Percentiles rank a stretch among this genome's conserved stretches.
Evolutionary conservation across 148 eudicot species (phyloP).

Genomic region (Tetragonia tetragonoides): DNA sequence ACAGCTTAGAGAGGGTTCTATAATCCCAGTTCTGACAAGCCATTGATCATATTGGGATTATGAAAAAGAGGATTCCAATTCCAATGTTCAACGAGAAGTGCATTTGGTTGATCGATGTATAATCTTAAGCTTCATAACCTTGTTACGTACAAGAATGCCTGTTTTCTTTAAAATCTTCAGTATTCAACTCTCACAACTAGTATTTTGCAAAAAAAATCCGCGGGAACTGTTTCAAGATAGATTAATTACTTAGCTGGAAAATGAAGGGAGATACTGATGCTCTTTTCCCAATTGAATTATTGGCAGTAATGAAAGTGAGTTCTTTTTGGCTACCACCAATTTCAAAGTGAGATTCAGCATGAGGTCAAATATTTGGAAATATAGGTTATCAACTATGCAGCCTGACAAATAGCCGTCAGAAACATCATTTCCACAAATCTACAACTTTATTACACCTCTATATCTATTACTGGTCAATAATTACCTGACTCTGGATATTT

Average conservation of each 20-base stretch:
- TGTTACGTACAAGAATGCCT: not conserved
- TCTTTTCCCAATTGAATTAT: not conserved
- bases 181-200: not conserved
- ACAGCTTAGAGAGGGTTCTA: not conserved
- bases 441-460: not conserved
- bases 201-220: not conserved
- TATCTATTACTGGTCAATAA: not conserved
- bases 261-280: conserved; percentile 3
- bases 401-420: not conserved
- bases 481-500: not conserved
- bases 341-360: not conserved
- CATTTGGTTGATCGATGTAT: not conserved
- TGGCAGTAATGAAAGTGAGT: not conserved
- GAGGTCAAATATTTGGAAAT: not conserved
- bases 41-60: not conserved
- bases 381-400: not conserved
- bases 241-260: not conserved
- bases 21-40: not conserved
- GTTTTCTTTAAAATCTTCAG: not conserved
- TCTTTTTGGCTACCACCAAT: not conserved
- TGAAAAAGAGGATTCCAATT: not conserved
- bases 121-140: not conserved
- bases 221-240: too few relatives aligned
- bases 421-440: not conserved
- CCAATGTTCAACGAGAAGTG: not conserved